Evolutionary conservation across 2,329 filamentous ascomycete genomes (phyloP).

Genomic region (Microdochium bolleyi): DNA sequence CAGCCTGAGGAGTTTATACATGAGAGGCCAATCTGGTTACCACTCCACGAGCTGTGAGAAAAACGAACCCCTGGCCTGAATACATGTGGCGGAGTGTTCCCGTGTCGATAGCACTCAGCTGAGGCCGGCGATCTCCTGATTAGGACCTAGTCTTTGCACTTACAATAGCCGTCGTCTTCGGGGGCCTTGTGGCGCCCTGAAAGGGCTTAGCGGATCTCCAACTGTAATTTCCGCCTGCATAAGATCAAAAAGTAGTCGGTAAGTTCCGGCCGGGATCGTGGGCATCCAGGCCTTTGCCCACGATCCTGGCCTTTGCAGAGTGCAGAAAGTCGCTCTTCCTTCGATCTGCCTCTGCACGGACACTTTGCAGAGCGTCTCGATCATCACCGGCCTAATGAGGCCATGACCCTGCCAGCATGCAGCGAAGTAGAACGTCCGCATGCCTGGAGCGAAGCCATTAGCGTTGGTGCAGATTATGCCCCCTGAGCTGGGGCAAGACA

Average conservation of each 20-base stretch:
- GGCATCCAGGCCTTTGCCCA: no score
- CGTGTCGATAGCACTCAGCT: neutral
- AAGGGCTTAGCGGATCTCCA: neutral
- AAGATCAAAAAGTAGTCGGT: neutral
- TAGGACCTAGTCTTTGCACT: neutral
- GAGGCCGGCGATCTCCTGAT: neutral
- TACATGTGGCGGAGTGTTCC: neutral
- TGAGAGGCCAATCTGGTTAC: neutral
- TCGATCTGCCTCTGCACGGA: neutral
- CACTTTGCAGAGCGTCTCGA: slow-evolving; percentile 1
- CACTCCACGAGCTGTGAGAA: neutral
- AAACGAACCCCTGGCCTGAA: neutral
- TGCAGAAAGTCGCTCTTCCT: neutral
- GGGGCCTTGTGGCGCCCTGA: neutral
- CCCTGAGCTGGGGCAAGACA: neutral
- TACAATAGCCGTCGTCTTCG: neutral
- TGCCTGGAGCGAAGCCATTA: neutral
- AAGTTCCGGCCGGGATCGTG: neutral
- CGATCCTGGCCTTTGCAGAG: neutral
- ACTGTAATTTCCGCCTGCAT: neutral
- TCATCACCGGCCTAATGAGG: neutral
- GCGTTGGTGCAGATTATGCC: neutral
- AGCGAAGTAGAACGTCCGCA: neutral
- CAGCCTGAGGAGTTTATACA: neutral
- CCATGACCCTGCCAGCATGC: neutral